phyloP scores from a whole-genome alignment of 192 early-diverging fungal species.

The Coemansia sp. region DNA sequence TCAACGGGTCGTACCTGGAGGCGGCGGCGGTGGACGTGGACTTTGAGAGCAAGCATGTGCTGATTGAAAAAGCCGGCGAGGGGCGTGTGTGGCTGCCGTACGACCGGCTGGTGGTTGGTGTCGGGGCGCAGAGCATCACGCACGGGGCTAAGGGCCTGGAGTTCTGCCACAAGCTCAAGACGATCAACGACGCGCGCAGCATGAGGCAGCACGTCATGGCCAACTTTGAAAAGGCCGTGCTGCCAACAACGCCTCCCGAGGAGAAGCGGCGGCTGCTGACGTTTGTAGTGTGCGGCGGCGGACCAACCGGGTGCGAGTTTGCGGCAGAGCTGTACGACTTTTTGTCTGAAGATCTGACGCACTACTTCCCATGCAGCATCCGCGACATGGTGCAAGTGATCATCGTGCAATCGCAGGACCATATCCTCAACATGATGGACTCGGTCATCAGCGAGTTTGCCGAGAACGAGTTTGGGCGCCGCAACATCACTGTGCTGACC shows the following conservation, averaged over 20 bases:
- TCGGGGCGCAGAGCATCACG: slow-evolving; percentile 78
- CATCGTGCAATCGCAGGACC: slow-evolving; percentile 77
- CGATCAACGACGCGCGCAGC: slow-evolving; percentile 72
- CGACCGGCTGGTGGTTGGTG: slow-evolving; percentile 77
- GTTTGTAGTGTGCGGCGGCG: slow-evolving; percentile 84
- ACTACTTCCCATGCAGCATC: slow-evolving; percentile 71
- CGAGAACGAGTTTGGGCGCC: slow-evolving; percentile 67
- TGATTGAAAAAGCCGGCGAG: slow-evolving; percentile 62
- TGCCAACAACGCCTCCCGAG: slow-evolving; percentile 59
- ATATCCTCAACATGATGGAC: slow-evolving; percentile 71
- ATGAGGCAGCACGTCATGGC: slow-evolving; percentile 77
- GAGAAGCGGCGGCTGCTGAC: slow-evolving; percentile 67
- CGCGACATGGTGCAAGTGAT: slow-evolving; percentile 65
- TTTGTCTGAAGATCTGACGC: slow-evolving; percentile 71
- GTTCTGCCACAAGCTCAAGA: slow-evolving; percentile 77
- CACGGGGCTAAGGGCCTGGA: slow-evolving; percentile 81
- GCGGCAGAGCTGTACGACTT: slow-evolving; percentile 78
- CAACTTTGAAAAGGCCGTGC: slow-evolving; percentile 73
- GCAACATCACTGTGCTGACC: slow-evolving; percentile 72
- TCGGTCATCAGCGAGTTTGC: slow-evolving; percentile 74
- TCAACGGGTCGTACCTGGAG: slow-evolving; percentile 77
- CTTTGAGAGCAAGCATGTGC: slow-evolving; percentile 69
- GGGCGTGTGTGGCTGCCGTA: slow-evolving; percentile 62
- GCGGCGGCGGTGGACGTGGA: slow-evolving; percentile 83
- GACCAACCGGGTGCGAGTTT: slow-evolving; percentile 79